phyloP scores from a whole-genome alignment of 208 protist species.

The Acanthamoeba castellanii region DNA sequence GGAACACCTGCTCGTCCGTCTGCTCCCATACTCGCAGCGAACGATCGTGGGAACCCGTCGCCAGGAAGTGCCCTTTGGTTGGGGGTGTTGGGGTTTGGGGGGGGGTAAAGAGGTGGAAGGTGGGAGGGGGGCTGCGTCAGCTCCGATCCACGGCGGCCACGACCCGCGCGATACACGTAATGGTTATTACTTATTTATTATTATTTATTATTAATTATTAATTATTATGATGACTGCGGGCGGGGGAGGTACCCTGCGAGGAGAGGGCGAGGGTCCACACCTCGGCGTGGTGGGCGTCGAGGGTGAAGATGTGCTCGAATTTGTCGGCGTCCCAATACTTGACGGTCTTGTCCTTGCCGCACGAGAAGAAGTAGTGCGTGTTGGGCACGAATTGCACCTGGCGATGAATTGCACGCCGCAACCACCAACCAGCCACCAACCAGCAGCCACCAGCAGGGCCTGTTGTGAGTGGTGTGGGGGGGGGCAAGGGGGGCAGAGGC shows the following conservation, averaged over 20 bases:
- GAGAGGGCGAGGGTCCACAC: constrained; percentile 88
- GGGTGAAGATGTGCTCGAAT: constrained; percentile 87
- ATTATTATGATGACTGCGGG: too few relatives aligned
- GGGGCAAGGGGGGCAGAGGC: too few relatives aligned
- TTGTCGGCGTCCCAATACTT: constrained; percentile 99
- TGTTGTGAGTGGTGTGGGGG: too few relatives aligned
- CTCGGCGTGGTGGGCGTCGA: constrained; percentile 89
- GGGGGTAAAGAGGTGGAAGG: too few relatives aligned
- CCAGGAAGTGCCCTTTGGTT: constrained; percentile 81
- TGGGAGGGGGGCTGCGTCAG: too few relatives aligned
- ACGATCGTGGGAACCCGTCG: constrained; percentile 87
- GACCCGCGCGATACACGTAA: background rate
- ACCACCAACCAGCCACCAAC: too few relatives aligned
- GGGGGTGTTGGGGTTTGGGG: too few relatives aligned
- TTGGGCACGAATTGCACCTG: constrained; percentile 95
- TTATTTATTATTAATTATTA: too few relatives aligned
- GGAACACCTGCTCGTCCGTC: constrained; percentile 90
- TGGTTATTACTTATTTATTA: too few relatives aligned
- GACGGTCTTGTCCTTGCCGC: constrained; percentile 94
- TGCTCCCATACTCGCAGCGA: constrained; percentile 90
- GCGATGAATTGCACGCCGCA: too few relatives aligned
- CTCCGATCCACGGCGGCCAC: too few relatives aligned
- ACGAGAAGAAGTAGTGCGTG: constrained; percentile 98
- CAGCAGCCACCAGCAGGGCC: too few relatives aligned
- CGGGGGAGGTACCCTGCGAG: constrained; percentile 70